Evolutionary conservation across 306 rosid species (phyloP), one percentile per base, ranked within the genome.

Genomic region (Sophora flavescens): DNA sequence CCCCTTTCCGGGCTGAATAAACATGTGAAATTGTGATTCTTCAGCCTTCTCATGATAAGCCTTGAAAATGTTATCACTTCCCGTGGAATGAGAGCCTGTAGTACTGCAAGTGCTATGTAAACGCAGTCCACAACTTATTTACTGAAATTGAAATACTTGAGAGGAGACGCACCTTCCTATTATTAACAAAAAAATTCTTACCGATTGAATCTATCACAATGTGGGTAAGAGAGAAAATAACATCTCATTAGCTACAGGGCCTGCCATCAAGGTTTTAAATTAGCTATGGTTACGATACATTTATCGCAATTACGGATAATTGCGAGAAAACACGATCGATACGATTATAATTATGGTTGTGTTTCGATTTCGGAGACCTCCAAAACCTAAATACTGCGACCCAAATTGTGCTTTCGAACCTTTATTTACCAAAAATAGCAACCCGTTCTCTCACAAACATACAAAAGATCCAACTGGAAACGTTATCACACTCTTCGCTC

Each of bases 381-480:
- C n/a, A n/a, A n/a, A n/a, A n/a, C n/a, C n/a, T n/a, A n/a, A n/a
- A n/a, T n/a, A n/a, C n/a, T n/a, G n/a, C n/a, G n/a, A n/a, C n/a
- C n/a, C n/a, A n/a, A n/a, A n/a, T n/a, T n/a, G n/a, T n/a, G n/a
- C n/a, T n/a, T n/a, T n/a, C n/a, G n/a, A n/a, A n/a, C n/a, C n/a
- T n/a, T n/a, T 38, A 64, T 63, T 54, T 56, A 36, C 74, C 13
- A 58, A 67, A 57, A 63, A 39, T 17, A 28, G 30, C 69, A 50
- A 41, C 74, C 62, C 17, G 75, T 56, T 50, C 1, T 11, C 26
- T 61, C 81, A 68, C 13, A 81, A 84, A 48, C 84, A 16, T 81
- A 83, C 89, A 87, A 88, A 87, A 74, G 22, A 66, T 74, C 78
- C 81, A 78, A 81, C 88, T 56, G 79, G 60, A 81, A 75, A 60